Conservation (phyloP, 352 stramenopile genomes). For the Globisporangium carolinianum region DNA sequence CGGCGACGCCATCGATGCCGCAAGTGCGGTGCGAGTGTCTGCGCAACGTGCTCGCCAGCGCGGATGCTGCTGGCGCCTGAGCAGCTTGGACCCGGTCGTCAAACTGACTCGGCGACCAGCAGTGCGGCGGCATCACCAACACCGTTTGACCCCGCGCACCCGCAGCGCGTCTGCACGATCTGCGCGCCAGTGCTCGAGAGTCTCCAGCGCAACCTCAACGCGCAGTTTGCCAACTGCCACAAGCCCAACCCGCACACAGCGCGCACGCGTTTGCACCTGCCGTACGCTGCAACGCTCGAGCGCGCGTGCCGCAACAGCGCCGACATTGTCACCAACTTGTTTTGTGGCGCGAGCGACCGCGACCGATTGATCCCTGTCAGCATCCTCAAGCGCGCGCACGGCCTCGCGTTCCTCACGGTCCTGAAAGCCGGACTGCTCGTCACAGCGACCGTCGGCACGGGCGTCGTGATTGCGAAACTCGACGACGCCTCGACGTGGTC, state of each 20-base stretch:
- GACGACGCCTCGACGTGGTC: slow-evolving; percentile 79
- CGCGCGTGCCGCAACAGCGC: slow-evolving; percentile 67
- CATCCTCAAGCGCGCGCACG: slow-evolving; percentile 77
- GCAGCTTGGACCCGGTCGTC: slow-evolving; percentile 23
- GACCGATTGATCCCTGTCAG: slow-evolving; percentile 74
- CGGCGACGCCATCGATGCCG: slow-evolving; percentile 61
- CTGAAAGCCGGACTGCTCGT: slow-evolving; percentile 83
- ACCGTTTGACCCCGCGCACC: slow-evolving; percentile 52
- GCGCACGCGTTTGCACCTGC: slow-evolving; percentile 66
- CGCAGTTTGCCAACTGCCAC: slow-evolving; percentile 75
- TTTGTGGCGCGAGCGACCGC: slow-evolving; percentile 54
- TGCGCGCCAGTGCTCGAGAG: slow-evolving; percentile 69
- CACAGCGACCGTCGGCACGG: slow-evolving; percentile 73
- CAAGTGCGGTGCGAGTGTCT: slow-evolving; percentile 69
- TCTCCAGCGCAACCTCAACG: slow-evolving; percentile 62
- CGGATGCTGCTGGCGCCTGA: slow-evolving; percentile 74
- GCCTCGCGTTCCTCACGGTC: slow-evolving; percentile 80
- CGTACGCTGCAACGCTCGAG: slow-evolving; percentile 67
- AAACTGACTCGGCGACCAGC: too few species aligned
- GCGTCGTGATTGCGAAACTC: slow-evolving; percentile 89
- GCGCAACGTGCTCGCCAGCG: slow-evolving; percentile 56
- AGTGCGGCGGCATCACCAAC: slow-evolving; percentile 31
- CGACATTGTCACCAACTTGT: slow-evolving; percentile 82
- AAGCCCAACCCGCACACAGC: slow-evolving; percentile 75
- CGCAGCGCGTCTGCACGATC: slow-evolving; percentile 77